Base-by-base conservation (phyloP, 441 rosid genomes). In the Raphanus hybrid region DNA sequence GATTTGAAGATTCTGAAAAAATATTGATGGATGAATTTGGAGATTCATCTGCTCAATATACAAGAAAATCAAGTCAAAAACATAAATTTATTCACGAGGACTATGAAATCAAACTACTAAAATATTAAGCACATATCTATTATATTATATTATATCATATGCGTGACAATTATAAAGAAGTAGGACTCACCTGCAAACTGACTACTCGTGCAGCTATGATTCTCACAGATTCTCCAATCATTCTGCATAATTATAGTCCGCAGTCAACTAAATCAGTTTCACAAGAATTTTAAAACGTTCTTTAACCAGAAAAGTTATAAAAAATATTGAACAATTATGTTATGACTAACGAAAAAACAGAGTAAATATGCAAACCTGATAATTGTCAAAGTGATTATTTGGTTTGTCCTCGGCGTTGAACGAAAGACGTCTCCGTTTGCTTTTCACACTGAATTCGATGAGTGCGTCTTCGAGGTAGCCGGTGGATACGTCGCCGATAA, bases 401-500 rank as follows among this genome's bases (percentile, higher is more conserved):
- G 69, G 73, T 59, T 16, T 72, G 57, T 78, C 73, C 9, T 72
- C 81, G 9, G 65, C 70, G 35, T 67, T 37, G 54, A 78, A 78
- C 43, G 74, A 59, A 79, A 92, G 77, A 35, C 97, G 91, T 66
- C 91, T 80, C 69, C 96, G 85, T 83, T 92, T 94, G 63, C 91
- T 84, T 64, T 85, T 80, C 58, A 80, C 88, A 9, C 74, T 81
- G 63, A 82, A 89, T 76, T 92, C 91, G 2, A 87, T 71, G 64
- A 94, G 82, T 20, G 94, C 98, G 64, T 94, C 98, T 81, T 94
- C 92, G 12, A 94, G 86, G 70, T 94, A 94, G 37, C 98, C 98
- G 12, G 95, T 86, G 35, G 97, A 92, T 23, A 86, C 78, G 73
- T 87, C 89, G 50, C 82, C 80, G 27, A 69, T 34, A 37, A 61